A percentile compares a stretch with the other conserved stretches of the same genome.
phyloP scores from a whole-genome alignment of 208 protist species.

The Leishmania tarentolae region DNA sequence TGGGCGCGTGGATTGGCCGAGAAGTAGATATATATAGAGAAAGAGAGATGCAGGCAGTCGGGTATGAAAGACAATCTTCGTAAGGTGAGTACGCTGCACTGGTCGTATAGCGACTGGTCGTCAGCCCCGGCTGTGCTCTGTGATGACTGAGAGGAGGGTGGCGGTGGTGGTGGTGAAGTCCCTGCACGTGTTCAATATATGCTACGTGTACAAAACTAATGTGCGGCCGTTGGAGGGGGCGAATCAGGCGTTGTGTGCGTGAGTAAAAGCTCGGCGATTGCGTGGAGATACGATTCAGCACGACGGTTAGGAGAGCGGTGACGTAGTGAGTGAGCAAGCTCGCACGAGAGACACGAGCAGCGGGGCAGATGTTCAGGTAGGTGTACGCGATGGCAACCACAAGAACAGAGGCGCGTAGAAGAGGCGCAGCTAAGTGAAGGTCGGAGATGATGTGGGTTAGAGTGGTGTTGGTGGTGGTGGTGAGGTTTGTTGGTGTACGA shows the following conservation, averaged over 20 bases:
- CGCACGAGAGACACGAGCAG: not conserved
- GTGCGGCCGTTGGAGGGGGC: not conserved
- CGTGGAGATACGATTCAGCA: not conserved
- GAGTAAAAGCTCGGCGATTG: not conserved
- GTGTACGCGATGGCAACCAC: not conserved
- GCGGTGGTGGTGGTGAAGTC: not conserved
- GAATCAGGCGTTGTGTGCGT: not conserved
- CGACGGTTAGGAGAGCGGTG: not conserved
- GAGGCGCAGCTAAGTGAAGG: not conserved
- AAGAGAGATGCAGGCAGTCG: not conserved
- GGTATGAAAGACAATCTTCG: not conserved
- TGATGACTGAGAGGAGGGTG: not conserved
- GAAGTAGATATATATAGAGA: not conserved
- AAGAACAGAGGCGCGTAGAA: not conserved
- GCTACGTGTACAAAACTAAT: not conserved
- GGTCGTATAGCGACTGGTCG: not conserved
- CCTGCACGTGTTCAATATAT: not conserved
- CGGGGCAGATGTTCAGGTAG: not conserved
- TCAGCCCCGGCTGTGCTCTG: not conserved
- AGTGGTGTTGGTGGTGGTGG: not conserved
- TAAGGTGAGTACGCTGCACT: not conserved
- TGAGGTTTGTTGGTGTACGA: not conserved
- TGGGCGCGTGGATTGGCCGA: not conserved
- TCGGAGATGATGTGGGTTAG: not conserved
- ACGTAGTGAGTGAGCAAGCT: not conserved